Base-by-base conservation (phyloP, 495 filamentous ascomycete genomes). In the Neurospora africana region DNA sequence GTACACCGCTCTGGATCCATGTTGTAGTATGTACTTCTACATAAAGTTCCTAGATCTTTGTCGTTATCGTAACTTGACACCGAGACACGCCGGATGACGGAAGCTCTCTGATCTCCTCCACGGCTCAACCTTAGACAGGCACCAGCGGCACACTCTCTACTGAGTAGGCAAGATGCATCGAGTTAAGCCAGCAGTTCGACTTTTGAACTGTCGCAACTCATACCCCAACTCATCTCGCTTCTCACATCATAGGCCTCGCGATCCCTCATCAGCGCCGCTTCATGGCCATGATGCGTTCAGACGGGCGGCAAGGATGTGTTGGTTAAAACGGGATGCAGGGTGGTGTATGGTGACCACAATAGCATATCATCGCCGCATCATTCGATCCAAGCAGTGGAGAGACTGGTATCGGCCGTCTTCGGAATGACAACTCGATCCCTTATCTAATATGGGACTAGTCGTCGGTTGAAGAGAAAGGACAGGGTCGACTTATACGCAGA, bases 311-410 rank as follows among this genome's bases (percentile, higher is more conserved):
- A 61, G 53, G 53, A 33, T 61, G 53, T 61, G 53, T 33, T 61
- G 33, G 53, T 30, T 30, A 61, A 17, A 23, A 30, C 27, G 53
- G 23, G 27, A 61, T 61, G 27, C 53, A 33, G 30, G 8, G 71
- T 47, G 65, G 65, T 19, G 65, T 19, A 37, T 39, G 68, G 70
- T 76, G 75, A 76, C 74, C 69, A 68, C 74, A 76, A 67, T 39
- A 39, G 73, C 76, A 72, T 69, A 65, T 72, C 74, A 76, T 71
- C 61, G 68, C 38, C 68, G 73, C 74, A 77, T 77, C 74, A 77
- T 72, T 72, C 73, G 69, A 70, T 70, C 72, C 67, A 68, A 38
- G 43, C 68, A 40, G 75, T 71, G 71, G 69, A 68, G 73, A 43
- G 21, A 33, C 4, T 40, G 7, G 15, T 33, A n/a, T 65, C 27